Evolutionary conservation across 129 eudicot genomes (phyloP).

Genomic region (Artemisia tridentata): DNA sequence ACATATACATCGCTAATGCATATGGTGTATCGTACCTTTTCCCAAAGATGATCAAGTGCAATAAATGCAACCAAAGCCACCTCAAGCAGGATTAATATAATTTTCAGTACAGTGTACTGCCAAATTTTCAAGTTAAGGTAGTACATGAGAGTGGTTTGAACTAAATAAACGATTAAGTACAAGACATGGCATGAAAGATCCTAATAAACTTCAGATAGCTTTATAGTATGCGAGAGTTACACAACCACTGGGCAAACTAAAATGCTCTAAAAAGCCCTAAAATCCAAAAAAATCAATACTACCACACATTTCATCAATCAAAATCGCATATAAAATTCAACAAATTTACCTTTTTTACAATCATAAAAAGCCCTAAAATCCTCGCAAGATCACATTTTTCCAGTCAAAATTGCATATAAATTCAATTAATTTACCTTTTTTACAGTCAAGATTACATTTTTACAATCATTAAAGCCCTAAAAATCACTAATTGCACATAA

Average conservation of each 20-base stretch:
- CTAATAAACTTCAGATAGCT: not conserved
- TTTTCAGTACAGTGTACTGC: constrained; percentile 60
- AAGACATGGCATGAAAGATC: not conserved
- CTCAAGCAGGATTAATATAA: constrained; percentile 61
- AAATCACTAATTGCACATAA: too few relatives aligned
- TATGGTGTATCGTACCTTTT: constrained; percentile 45
- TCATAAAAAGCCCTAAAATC: too few relatives aligned
- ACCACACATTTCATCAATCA: too few relatives aligned
- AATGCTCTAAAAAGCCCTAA: not conserved
- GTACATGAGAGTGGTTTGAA: constrained; percentile 4
- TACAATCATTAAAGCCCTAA: too few relatives aligned
- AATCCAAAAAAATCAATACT: too few relatives aligned
- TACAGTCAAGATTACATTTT: too few relatives aligned
- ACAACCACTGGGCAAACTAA: constrained; percentile 6
- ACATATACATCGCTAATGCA: not conserved
- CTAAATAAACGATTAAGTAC: not conserved
- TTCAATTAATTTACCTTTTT: too few relatives aligned
- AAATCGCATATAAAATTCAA: too few relatives aligned
- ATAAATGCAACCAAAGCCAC: constrained; percentile 67
- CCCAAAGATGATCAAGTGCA: constrained; percentile 79
- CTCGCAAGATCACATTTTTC: too few relatives aligned
- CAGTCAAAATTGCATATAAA: too few relatives aligned
- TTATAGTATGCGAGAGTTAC: not conserved
- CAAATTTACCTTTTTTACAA: too few relatives aligned
- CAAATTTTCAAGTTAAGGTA: constrained; percentile 45